Evolutionary conservation across 768 basidiomycete genomes (phyloP), one percentile per base, ranked within the genome.

Genomic region (Sporobolomyces phaffii): DNA sequence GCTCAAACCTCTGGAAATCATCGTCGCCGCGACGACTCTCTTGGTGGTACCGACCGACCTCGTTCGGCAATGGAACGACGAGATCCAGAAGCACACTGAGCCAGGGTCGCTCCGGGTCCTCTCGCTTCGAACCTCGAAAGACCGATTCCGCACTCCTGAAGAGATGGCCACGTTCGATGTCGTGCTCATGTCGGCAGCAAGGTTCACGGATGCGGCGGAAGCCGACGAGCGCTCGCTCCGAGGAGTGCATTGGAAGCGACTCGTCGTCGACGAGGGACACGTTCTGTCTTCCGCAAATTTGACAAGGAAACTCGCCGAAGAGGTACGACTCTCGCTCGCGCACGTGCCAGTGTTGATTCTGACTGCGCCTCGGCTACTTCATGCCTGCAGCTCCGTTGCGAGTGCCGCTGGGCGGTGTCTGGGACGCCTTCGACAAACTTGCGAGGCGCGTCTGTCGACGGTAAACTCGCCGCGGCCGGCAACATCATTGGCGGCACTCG

Each of bases 21-120:
- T 74, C 57, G 70, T 78, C 17, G 72, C 75, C 1, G 62, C 74
- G 2, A 73, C 75, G 1, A 79, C 75, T 0, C 68, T 79, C 14
- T 54, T 78, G 33, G 68, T 79, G 31, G 78, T 78, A 6, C 78
- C 78, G 5, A 66, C 65, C 9, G 73, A 77, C 5, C 64, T 79
- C 31, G 52, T 77, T 1, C 60, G 64, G 14, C 78, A 79, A 57
- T 79, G 78, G 78, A 47, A 54, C 34, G 62, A 41, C 1, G 76
- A 78, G 63, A 71, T 78, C 22, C 60, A 57, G 8, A 72, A 76
- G 56, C 77, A 78, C 56, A 43, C 76, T 45, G 63, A 43, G 36
- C 43, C 65, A 4, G 73, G 62, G 1, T 44, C 52, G 22, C 53
- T 76, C 5, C 66, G 71, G 5, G 66, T 75, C 45, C 48, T 77